Percentiles rank a stretch among this genome's conserved stretches.
Conservation (phyloP, 257 asterid species). For the Handroanthus guayacan region DNA sequence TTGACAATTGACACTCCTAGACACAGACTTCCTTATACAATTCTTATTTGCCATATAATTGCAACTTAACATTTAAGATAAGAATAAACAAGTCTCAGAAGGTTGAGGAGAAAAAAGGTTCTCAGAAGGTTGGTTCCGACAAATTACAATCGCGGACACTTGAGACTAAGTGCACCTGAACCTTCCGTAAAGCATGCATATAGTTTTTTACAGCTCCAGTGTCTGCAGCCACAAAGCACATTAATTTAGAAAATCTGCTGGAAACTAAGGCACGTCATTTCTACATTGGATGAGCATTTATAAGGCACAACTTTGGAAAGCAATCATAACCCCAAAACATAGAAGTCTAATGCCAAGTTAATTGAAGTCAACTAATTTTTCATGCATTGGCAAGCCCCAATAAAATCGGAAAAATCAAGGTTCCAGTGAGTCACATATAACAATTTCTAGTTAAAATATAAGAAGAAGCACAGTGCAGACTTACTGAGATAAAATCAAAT, state of each 20-base stretch:
- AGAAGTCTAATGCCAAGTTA: not conserved
- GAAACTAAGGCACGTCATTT: constrained; percentile 12
- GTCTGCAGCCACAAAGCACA: constrained; percentile 18
- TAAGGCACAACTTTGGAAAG: constrained; percentile 16
- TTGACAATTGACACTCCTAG: constrained; percentile 4
- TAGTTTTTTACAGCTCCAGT: not conserved
- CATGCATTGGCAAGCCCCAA: constrained; percentile 16
- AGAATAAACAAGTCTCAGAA: not conserved
- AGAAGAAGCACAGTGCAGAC: constrained; percentile 42
- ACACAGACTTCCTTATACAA: constrained; percentile 13
- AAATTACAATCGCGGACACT: not conserved
- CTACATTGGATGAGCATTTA: constrained; percentile 8
- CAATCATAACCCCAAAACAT: constrained; percentile 5
- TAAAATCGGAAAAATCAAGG: constrained; percentile 7
- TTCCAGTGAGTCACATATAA: not conserved
- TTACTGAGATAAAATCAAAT: constrained; percentile 94
- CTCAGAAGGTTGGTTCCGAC: not conserved
- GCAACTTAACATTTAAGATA: not conserved
- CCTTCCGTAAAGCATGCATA: constrained; percentile 12
- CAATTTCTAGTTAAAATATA: constrained; percentile 9
- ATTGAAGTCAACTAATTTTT: constrained; percentile 15
- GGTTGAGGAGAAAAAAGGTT: no score
- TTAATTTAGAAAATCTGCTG: constrained; percentile 14
- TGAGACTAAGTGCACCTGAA: not conserved
- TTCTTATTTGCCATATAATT: not conserved